Percentiles rank a stretch among this genome's conserved stretches.
These are phyloP conservation scores for Solanum corneliomulleri DNA, from an alignment of 257 asterid species.

Conservation along the genomic window DNA sequence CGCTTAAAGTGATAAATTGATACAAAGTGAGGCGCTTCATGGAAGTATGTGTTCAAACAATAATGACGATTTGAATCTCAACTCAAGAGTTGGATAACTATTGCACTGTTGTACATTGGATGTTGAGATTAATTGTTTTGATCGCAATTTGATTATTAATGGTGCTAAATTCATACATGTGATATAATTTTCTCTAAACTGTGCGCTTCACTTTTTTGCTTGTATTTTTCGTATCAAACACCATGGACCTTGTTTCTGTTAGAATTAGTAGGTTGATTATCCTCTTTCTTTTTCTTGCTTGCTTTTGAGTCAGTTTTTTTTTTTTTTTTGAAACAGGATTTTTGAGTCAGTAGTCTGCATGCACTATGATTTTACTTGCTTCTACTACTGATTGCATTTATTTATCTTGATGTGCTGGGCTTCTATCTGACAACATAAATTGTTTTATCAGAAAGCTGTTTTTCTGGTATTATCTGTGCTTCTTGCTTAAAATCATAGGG, in stretches of 20 bases:
- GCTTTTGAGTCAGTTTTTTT: not conserved
- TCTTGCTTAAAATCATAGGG: not conserved
- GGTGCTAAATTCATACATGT: not conserved
- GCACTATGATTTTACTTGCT: not conserved
- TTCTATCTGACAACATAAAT: not conserved
- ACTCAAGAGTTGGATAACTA: not conserved
- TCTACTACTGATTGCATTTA: not conserved
- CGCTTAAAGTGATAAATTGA: not conserved
- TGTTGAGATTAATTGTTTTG: not conserved
- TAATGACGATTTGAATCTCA: not conserved
- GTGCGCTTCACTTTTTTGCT: not conserved
- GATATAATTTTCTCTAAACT: not conserved
- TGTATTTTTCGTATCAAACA: not conserved
- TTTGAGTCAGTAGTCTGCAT: not conserved
- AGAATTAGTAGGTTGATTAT: not conserved
- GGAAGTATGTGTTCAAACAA: not conserved
- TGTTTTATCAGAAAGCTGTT: not conserved
- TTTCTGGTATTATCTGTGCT: not conserved
- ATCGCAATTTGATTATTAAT: not conserved
- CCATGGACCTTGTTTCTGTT: not conserved
- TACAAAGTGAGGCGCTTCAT: not conserved
- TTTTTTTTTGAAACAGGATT: not conserved
- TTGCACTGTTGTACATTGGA: not conserved
- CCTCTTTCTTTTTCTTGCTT: not conserved
- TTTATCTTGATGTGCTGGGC: not conserved